phyloP scores from a whole-genome alignment of 176 grass and related monocot genomes.

The Musa itinerans region DNA sequence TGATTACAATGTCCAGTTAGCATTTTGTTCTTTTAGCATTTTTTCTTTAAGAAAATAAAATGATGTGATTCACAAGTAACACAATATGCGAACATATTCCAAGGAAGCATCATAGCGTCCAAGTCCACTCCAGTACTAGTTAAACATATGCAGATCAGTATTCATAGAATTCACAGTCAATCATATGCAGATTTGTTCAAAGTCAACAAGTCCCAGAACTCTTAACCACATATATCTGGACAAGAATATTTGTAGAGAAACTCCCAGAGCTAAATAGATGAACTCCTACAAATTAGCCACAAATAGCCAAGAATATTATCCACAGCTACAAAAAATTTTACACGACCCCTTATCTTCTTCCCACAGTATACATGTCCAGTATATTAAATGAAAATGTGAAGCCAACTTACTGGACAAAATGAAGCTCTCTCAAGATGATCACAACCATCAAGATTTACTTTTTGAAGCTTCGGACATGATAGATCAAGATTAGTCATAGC shows the following conservation, averaged over 20 bases:
- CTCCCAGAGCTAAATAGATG: neutral
- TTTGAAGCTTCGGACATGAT: conserved; percentile 69
- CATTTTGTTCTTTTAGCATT: too few relatives aligned
- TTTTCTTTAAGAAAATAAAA: too few relatives aligned
- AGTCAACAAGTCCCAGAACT: neutral
- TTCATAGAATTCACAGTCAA: too few relatives aligned
- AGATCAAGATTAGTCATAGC: conserved; percentile 70
- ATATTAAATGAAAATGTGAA: neutral
- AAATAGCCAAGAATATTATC: neutral
- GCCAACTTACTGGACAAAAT: conserved; percentile 71
- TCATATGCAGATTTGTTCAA: too few relatives aligned
- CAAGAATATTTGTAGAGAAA: neutral
- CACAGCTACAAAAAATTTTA: neutral
- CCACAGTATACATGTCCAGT: neutral
- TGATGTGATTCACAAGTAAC: too few relatives aligned
- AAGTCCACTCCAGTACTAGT: too few relatives aligned
- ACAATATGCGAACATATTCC: too few relatives aligned
- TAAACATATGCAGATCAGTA: neutral
- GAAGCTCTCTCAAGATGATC: conserved; percentile 72
- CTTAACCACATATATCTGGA: neutral
- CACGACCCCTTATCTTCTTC: neutral
- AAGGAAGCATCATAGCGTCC: too few relatives aligned
- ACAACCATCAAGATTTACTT: conserved; percentile 85
- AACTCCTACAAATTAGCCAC: neutral
- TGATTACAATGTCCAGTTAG: too few relatives aligned